Conservation (phyloP, 2,329 filamentous ascomycete species). For the Didymella lethalis region DNA sequence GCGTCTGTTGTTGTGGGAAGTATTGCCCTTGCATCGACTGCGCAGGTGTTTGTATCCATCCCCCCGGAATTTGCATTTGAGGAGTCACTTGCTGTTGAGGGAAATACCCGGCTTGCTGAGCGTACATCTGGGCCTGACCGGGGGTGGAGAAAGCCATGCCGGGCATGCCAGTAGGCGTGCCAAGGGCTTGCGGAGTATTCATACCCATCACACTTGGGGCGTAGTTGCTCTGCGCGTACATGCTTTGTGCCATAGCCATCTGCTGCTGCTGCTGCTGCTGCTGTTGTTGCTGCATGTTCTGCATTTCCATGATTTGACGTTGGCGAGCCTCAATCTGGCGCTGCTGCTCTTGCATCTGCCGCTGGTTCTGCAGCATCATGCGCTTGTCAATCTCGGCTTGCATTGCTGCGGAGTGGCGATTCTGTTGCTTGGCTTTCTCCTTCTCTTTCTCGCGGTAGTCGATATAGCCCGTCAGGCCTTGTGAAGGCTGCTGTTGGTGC, state of each 20-base stretch:
- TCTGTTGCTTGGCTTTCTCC: conserved; percentile 43
- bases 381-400: conserved; percentile 49
- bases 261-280: conserved; percentile 22
- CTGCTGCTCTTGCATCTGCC: conserved; percentile 42
- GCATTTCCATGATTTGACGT: conserved; percentile 39
- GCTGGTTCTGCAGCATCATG: conserved; percentile 43
- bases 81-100: conserved; percentile 37
- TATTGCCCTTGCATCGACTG: conserved; percentile 39
- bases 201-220: conserved; percentile 35
- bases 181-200: conserved; percentile 30
- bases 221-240: conserved; percentile 34
- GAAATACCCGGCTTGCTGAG: conserved; percentile 40
- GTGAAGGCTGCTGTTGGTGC: conserved; percentile 51
- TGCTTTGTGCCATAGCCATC: conserved; percentile 35
- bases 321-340: conserved; percentile 35
- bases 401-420: conserved; percentile 43
- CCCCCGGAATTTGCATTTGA: conserved; percentile 38
- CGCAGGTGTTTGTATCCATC: conserved; percentile 40
- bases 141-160: conserved; percentile 43
- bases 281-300: conserved; percentile 28
- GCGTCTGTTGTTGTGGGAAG: conserved; percentile 31
- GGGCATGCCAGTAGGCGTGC: conserved; percentile 28
- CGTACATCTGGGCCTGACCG: conserved; percentile 40
- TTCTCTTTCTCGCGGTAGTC: conserved; percentile 81
- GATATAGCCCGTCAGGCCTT: conserved; percentile 78